Base-by-base conservation (phyloP, 306 rosid genomes). In the Biancaea sappan region DNA sequence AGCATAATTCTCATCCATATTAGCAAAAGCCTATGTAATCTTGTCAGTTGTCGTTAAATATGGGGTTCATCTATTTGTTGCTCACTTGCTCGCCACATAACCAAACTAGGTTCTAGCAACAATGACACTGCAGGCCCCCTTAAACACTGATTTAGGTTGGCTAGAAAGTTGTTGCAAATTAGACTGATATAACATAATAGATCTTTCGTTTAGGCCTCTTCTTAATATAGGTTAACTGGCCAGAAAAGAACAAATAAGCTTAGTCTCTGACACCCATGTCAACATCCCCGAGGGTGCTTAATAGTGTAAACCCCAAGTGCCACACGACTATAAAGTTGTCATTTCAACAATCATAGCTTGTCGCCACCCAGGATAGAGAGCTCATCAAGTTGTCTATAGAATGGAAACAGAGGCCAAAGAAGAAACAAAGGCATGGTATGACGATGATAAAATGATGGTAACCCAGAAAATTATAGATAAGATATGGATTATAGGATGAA, bases 21-120 rank as follows among this genome's bases (percentile, higher is more conserved):
- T 59, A 61, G 38, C 52, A 44, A 46, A 61, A 62, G 32, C 31
- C 32, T 2, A 19, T 29, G 29, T 40, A 60, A 28, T 57, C 40
- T 66, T 53, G 31, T 24, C 59, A 53, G 32, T 22, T 77, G 51
- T 51, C 44, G 47, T 72, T 34, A 11, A 46, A 64, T 64, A 64
- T 29, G 47, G 44, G 65, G 35, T 66, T 77, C 52, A 29, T 28
- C 63, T 28, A 31, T 16, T 59, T 59, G 40, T 5, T 15, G 24
- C 18, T 31, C 6, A 31, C 35, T 5, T 15, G 24, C 18, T 31
- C 6, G 16, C 35, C 37, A 56, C 67, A 61, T 18, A 19, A 61
- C 46, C 29, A 19, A 32, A 18, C 12, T 34, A 61, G 13, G 57
- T 51, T 26, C 26, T 51, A 15, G 50, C 11, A 2, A 26, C 57